Evolutionary conservation across 345 rosid genomes (phyloP).

Genomic region (Eutrema japonicum): DNA sequence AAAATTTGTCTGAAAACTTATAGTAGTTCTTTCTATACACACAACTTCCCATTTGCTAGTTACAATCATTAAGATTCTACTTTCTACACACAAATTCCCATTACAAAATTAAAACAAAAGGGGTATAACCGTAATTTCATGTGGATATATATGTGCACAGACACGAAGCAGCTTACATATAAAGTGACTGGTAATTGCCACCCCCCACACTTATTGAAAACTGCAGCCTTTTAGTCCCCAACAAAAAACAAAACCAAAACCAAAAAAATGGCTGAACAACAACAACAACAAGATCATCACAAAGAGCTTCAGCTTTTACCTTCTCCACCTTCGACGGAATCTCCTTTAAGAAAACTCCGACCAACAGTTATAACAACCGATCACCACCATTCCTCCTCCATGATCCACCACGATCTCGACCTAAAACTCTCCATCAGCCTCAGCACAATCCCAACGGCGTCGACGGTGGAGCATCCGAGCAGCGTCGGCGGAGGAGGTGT

Average conservation of each 20-base stretch:
- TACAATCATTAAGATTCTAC: too few species aligned
- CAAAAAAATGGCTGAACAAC: slow-evolving; percentile 32
- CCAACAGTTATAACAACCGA: slow-evolving; percentile 28
- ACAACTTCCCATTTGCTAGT: too few species aligned
- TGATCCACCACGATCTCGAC: slow-evolving; percentile 71
- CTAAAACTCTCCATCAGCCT: slow-evolving; percentile 85
- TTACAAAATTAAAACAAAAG: too few species aligned
- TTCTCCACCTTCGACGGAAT: slow-evolving; percentile 44
- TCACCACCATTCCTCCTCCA: slow-evolving; percentile 40
- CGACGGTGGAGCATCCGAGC: slow-evolving; percentile 40
- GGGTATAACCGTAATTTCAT: slow-evolving; percentile 9
- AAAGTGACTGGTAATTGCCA: slow-evolving; percentile 41
- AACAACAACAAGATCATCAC: slow-evolving; percentile 52
- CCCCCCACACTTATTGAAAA: slow-evolving; percentile 41
- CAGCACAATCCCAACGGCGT: slow-evolving; percentile 49
- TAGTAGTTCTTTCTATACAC: too few species aligned
- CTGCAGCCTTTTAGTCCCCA: slow-evolving; percentile 35
- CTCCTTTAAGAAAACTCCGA: slow-evolving; percentile 32
- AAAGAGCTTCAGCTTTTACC: slow-evolving; percentile 88
- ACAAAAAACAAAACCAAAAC: slow-evolving; percentile 24
- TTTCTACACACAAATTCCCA: too few species aligned
- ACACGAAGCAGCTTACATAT: slow-evolving; percentile 44
- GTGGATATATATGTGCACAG: slow-evolving; percentile 26
- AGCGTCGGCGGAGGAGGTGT: slow-evolving; percentile 47
- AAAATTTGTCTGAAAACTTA: too few species aligned